Evolutionary conservation across 176 grass and related monocot species (phyloP).

Genomic region (Oropetium thomaeum): DNA sequence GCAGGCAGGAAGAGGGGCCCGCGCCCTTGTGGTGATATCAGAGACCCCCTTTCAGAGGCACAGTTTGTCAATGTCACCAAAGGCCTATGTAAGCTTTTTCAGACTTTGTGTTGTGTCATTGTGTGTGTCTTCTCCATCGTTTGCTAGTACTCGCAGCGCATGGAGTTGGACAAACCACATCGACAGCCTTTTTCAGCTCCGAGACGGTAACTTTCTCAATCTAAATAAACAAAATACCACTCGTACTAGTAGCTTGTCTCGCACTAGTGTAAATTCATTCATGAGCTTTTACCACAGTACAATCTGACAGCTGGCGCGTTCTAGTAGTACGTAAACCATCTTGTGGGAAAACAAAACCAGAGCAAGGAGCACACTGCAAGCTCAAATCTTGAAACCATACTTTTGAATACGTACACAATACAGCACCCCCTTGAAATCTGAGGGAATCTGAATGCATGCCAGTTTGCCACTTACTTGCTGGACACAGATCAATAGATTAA

Average conservation of each 20-base stretch:
- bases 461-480: slow-evolving; percentile 25
- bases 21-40: slow-evolving; percentile 32
- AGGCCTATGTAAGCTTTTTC: slow-evolving; percentile 39
- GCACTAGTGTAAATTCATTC: neutral
- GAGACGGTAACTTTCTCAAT: neutral
- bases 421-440: slow-evolving; percentile 32
- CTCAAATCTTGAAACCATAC: slow-evolving; percentile 22
- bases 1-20: slow-evolving; percentile 21
- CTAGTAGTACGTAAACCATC: slow-evolving; percentile 12
- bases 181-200: neutral
- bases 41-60: slow-evolving; percentile 44
- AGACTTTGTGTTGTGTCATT: slow-evolving; percentile 45
- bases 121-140: slow-evolving; percentile 24
- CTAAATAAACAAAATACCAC: neutral
- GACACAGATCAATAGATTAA: slow-evolving; percentile 44
- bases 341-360: slow-evolving; percentile 17
- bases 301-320: neutral
- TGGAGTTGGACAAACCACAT: slow-evolving; percentile 17
- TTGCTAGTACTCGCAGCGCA: no score
- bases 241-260: no score
- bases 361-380: slow-evolving; percentile 33
- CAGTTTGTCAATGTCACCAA: slow-evolving; percentile 54
- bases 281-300: slow-evolving; percentile 24
- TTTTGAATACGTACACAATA: slow-evolving; percentile 31
- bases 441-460: slow-evolving; percentile 48